Percentiles rank a stretch among this genome's conserved stretches.
Evolutionary conservation across 1,139 yeast genomes (phyloP).

Genomic region (Yamadazyma dushanensis): DNA sequence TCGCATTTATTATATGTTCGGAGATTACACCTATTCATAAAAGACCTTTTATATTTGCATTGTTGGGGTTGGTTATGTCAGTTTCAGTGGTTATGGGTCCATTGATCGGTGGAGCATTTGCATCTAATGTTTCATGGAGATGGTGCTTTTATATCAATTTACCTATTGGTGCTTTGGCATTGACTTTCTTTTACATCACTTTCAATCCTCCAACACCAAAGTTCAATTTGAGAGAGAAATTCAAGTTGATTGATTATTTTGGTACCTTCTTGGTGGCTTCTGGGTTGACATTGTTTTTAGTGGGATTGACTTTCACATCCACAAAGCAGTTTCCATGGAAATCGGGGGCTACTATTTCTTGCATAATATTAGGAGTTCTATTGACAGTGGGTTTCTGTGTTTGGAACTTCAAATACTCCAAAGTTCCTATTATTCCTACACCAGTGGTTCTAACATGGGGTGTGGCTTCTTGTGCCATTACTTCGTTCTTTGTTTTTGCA

Average conservation of each 20-base stretch:
- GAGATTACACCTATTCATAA: slow-evolving; percentile 31
- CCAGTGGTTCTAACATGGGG: slow-evolving; percentile 26
- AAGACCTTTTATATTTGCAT: slow-evolving; percentile 34
- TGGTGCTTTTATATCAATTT: slow-evolving; percentile 70
- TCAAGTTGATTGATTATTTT: slow-evolving; percentile 46
- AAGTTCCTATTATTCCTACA: slow-evolving; percentile 28
- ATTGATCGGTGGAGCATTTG: slow-evolving; percentile 53
- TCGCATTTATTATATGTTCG: slow-evolving; percentile 27
- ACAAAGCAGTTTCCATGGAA: slow-evolving; percentile 52
- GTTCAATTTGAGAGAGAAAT: slow-evolving; percentile 25
- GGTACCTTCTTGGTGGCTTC: slow-evolving; percentile 49
- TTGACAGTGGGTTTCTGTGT: slow-evolving; percentile 19
- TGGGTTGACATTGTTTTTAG: slow-evolving; percentile 44
- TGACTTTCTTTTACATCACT: slow-evolving; percentile 23
- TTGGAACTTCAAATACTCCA: slow-evolving; percentile 29
- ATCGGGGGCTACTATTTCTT: slow-evolving; percentile 46
- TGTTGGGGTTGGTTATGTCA: slow-evolving; percentile 38
- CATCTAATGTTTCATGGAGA: slow-evolving; percentile 55
- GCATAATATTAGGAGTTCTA: slow-evolving; percentile 47
- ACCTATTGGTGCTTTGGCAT: slow-evolving; percentile 39
- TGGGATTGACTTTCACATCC: slow-evolving; percentile 37
- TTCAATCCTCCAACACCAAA: slow-evolving; percentile 37
- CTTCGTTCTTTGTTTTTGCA: slow-evolving; percentile 23
- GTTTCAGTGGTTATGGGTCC: slow-evolving; percentile 59
- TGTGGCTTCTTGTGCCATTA: slow-evolving; percentile 23